Percentiles rank a stretch among this genome's conserved stretches.
These are phyloP conservation scores for Suhomyces sp. DNA, from an alignment of 805 yeast genomes.

Conservation along the genomic window DNA sequence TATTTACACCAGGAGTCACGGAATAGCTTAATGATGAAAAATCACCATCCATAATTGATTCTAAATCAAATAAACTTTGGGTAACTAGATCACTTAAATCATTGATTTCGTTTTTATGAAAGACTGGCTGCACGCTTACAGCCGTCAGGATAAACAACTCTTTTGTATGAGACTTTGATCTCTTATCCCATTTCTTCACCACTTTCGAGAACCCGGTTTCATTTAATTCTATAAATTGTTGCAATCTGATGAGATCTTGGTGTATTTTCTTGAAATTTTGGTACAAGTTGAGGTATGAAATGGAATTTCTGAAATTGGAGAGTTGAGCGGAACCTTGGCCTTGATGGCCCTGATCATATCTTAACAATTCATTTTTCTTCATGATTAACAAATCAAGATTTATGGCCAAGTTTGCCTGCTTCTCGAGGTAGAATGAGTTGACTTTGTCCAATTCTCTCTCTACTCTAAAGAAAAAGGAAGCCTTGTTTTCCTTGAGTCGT, in stretches of 20 bases:
- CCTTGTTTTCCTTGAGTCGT: conserved; percentile 80
- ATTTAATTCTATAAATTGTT: conserved; percentile 91
- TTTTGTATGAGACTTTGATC: conserved; percentile 91
- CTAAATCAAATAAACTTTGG: conserved; percentile 67
- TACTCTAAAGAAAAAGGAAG: conserved; percentile 81
- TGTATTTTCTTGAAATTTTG: conserved; percentile 89
- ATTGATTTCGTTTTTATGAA: conserved; percentile 84
- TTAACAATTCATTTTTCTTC: conserved; percentile 58
- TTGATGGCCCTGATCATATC: conserved; percentile 10
- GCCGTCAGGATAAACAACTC: conserved; percentile 90
- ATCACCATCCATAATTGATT: conserved; percentile 52
- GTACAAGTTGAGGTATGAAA: conserved; percentile 76
- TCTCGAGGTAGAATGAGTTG: conserved; percentile 85
- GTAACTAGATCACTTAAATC: conserved; percentile 77
- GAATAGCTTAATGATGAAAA: conserved; percentile 29
- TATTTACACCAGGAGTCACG: neutral
- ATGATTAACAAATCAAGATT: conserved; percentile 73
- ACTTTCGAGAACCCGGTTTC: conserved; percentile 96
- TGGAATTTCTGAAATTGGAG: conserved; percentile 57
- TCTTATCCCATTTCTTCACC: conserved; percentile 95
- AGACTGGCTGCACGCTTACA: conserved; percentile 94
- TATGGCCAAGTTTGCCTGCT: conserved; percentile 82
- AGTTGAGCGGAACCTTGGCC: conserved; percentile 6
- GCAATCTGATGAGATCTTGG: conserved; percentile 82
- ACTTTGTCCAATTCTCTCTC: conserved; percentile 96